Base-by-base conservation (phyloP, 352 stramenopile species). In the Globisporangium cederbergense region DNA sequence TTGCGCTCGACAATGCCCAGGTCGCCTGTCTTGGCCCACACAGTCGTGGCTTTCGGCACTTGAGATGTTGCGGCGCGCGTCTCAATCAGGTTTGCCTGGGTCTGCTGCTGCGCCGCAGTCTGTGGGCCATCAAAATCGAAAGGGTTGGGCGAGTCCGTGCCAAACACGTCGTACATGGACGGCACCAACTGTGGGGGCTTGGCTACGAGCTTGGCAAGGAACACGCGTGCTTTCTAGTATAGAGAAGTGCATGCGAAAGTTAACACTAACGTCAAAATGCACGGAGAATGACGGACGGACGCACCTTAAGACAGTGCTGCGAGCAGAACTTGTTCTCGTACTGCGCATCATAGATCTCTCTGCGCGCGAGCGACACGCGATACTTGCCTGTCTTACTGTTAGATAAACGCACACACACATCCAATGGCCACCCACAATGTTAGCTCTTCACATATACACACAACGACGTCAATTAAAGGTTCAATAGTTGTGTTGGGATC, bases 131-230 rank as follows among this genome's bases (percentile, higher is more conserved):
- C 80, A 59, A 80, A 93, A 42, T 86, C 70, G 5, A 77, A 72
- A 7, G 87, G 87, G 66, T 93, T 90, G 14, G 87, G 87, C 14
- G 81, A 79, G 11, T 89, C 71, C 3, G 84, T 93, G 36, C 87
- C 87, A 70, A 95, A 95, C 8, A 95, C 79, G 56, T 95, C 78
- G 40, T 75, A 18, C 1, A 95, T 59, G 8, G 87, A 92, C 30
- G 87, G 87, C 43, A 93, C 73, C n/a, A 95, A 73, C 59, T 95
- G 87, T 36, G 85, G 82, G n/a, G 87, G 84, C 57, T 93, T 95
- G 52, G 81, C 67, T 34, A 71, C 76, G 4, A 95, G 72, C 65
- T 72, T 79, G 16, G 79, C 81, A n/a, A 90, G 53, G 45, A 82
- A 73, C 22, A 88, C 69, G 6, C 78, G 77, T 47, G 83, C 83